Evolutionary conservation across 768 basidiomycete species (phyloP).

Genomic region (Cyclocybe cylindracea): DNA sequence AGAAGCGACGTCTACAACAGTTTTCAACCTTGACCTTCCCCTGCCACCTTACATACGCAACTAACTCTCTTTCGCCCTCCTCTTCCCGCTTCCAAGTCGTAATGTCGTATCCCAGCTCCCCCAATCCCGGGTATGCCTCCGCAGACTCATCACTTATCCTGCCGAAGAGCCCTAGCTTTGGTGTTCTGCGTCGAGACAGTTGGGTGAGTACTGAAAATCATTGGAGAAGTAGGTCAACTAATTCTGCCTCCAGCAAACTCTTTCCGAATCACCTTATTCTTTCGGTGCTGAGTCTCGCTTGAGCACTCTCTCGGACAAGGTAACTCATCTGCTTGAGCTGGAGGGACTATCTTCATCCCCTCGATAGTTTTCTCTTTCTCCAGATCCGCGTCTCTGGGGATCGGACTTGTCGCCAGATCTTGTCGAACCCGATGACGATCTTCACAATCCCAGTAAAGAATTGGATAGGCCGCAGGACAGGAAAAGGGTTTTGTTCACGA

Average conservation of each 20-base stretch:
- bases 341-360: not conserved
- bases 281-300: slow-evolving; percentile 39
- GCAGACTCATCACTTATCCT: slow-evolving; percentile 32
- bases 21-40: too few relatives aligned
- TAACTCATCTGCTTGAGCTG: slow-evolving; percentile 15
- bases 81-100: not conserved
- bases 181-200: slow-evolving; percentile 40
- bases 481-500: slow-evolving; percentile 48
- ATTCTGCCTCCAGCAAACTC: slow-evolving; percentile 23
- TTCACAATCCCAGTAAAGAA: slow-evolving; percentile 63
- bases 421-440: slow-evolving; percentile 68
- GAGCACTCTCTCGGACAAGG: slow-evolving; percentile 47
- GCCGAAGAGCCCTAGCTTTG: slow-evolving; percentile 31
- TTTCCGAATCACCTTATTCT: slow-evolving; percentile 48
- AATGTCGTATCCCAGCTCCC: slow-evolving; percentile 32
- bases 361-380: slow-evolving; percentile 58
- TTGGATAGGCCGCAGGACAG: slow-evolving; percentile 25
- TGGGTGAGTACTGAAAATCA: slow-evolving; percentile 29
- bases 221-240: not conserved
- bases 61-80: not conserved
- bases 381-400: slow-evolving; percentile 71
- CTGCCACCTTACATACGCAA: too few relatives aligned
- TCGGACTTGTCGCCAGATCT: slow-evolving; percentile 54
- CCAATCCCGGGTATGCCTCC: slow-evolving; percentile 29
- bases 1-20: too few relatives aligned